These are phyloP conservation scores for Fusarium caatingaense DNA, from an alignment of 2,329 filamentous ascomycete species.

Conservation along the genomic window DNA sequence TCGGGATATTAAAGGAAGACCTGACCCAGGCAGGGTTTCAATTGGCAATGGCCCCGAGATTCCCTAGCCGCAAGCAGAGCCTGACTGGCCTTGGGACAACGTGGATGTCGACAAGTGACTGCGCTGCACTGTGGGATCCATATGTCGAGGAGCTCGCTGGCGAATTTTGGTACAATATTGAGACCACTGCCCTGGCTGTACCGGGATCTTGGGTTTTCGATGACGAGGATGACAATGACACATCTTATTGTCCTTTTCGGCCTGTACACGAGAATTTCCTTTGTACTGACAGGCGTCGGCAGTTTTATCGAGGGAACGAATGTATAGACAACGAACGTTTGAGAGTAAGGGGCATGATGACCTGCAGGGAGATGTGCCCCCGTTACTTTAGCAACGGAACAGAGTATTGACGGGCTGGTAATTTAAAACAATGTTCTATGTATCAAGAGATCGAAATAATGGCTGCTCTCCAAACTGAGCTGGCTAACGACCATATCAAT, in stretches of 20 bases:
- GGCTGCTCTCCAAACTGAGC: no score
- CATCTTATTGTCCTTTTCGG: fast-evolving
- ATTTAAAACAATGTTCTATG: no score
- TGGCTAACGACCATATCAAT: not conserved
- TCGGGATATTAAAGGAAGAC: not conserved
- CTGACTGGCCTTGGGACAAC: fast-evolving
- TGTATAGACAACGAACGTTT: not conserved
- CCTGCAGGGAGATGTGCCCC: not conserved
- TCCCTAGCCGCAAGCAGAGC: not conserved
- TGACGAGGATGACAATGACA: fast-evolving
- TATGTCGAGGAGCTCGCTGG: not conserved
- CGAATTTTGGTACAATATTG: fast-evolving
- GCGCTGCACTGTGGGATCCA: not conserved
- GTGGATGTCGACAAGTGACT: fast-evolving
- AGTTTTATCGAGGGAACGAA: not conserved
- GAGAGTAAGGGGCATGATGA: not conserved
- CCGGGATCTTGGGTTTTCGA: not conserved
- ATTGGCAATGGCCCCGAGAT: no score
- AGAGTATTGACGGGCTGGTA: no score
- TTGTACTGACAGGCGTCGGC: fast-evolving
- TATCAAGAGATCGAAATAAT: no score
- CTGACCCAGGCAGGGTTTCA: not conserved
- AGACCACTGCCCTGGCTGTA: fast-evolving
- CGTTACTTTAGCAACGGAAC: no score
- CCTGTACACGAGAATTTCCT: fast-evolving